Base-by-base conservation (phyloP, 2,329 filamentous ascomycete species). In the Gaeumannomyces sp. region DNA sequence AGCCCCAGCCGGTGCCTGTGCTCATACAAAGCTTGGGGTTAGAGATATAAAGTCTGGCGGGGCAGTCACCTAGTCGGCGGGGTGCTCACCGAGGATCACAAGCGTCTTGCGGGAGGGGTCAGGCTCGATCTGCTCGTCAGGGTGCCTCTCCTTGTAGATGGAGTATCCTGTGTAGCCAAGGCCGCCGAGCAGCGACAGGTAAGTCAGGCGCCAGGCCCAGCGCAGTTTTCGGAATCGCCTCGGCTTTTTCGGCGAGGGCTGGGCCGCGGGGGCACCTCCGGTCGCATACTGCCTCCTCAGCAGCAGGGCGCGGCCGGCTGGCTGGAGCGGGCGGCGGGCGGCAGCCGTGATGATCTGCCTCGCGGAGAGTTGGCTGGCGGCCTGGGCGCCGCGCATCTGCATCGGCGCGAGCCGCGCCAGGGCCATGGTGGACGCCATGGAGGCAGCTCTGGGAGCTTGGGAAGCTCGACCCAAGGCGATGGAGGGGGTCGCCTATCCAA, bases 41-140 rank as follows among this genome's bases (percentile, higher is more conserved):
- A 74, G 70, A 65, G 60, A 11, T 19, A 3, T 10, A 10, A n/a
- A n/a, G 45, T 22, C 45, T 5, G 19, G 22, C 45, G 45, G 35
- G 35, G 8, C 22, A 25, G 45, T 11, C 16, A 29, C 31, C 33
- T 53, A 11, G 38, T 28, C 16, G n/a, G 57, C 27, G 25, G 13
- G 8, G 22, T 22, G 64, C 73, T 70, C 86, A 97, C 95, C 95
- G 65, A 99, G 85, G 70, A 99, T 88, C 60, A 99, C 95, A 65
- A 99, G 84, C 14, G 93, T 99, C 86, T 99, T 99, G 90, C 98
- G 99, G 72, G 75, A 83, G 65, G 93, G 91, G 77, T 97, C 92
- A 25, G 91, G 88, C 68, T 86, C 81, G 66, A 84, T 80, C 81
- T 98, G 95, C 64, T 93, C 89, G 58, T 84, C 83, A 13, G 94